Evolutionary conservation across 768 basidiomycete species (phyloP).

Genomic region (Podaxis rugospora): DNA sequence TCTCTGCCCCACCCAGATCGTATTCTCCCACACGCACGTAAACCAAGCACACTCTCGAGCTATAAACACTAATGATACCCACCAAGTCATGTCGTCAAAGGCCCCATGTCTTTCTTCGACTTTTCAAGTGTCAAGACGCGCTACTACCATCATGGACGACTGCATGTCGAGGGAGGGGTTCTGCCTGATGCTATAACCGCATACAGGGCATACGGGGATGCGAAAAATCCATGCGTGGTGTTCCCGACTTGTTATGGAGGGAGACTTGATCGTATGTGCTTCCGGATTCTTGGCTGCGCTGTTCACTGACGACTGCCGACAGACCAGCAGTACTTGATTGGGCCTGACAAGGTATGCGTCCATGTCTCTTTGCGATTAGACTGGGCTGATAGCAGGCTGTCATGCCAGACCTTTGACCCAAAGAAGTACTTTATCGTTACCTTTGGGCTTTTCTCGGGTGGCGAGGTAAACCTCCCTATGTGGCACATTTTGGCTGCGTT

Average conservation of each 20-base stretch:
- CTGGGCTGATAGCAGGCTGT: background rate
- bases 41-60: background rate
- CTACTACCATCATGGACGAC: slow-evolving; percentile 52
- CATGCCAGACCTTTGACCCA: slow-evolving; percentile 41
- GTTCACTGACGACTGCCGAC: background rate
- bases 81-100: background rate
- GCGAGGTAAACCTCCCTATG: slow-evolving; percentile 38
- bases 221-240: slow-evolving; percentile 49
- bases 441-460: slow-evolving; percentile 54
- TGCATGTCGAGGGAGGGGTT: slow-evolving; percentile 46
- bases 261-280: slow-evolving; percentile 42
- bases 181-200: slow-evolving; percentile 56
- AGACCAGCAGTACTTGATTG: slow-evolving; percentile 46
- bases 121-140: slow-evolving; percentile 21
- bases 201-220: slow-evolving; percentile 50
- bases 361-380: background rate
- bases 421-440: slow-evolving; percentile 50
- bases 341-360: slow-evolving; percentile 39
- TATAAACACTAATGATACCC: background rate
- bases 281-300: background rate
- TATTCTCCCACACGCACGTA: background rate
- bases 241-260: slow-evolving; percentile 55
- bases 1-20: background rate
- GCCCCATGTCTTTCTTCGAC: background rate
- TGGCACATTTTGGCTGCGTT: background rate